These are phyloP conservation scores for Puccinia novopanici DNA, from an alignment of 1,284 basidiomycete species.

Conservation along the genomic window DNA sequence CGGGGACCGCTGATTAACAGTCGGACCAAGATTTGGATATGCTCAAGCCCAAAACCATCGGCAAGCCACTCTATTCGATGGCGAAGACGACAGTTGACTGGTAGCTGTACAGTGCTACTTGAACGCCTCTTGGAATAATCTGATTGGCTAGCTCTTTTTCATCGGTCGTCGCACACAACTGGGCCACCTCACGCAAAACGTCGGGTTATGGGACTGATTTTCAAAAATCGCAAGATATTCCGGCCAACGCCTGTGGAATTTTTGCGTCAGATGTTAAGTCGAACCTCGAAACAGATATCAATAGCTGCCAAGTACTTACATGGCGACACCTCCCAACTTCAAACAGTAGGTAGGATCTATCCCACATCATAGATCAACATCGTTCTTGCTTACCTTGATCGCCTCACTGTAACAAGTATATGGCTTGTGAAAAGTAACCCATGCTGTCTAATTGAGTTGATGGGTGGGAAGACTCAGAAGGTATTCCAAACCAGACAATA, in stretches of 20 bases:
- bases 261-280: background rate
- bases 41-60: conserved; percentile 42
- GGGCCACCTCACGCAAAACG: conserved; percentile 76
- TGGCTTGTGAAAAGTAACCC: conserved; percentile 78
- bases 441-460: conserved; percentile 63
- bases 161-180: conserved; percentile 72
- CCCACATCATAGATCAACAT: conserved; percentile 86
- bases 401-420: conserved; percentile 90
- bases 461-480: background rate
- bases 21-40: conserved; percentile 25
- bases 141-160: conserved; percentile 69
- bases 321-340: conserved; percentile 72
- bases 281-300: background rate
- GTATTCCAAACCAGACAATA: background rate
- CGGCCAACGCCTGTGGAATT: conserved; percentile 21
- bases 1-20: conserved; percentile 29
- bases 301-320: conserved; percentile 60
- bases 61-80: conserved; percentile 26
- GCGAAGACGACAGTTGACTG: conserved; percentile 34
- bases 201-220: conserved; percentile 66
- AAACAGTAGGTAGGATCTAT: conserved; percentile 78
- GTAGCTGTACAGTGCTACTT: too few relatives aligned
- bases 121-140: conserved; percentile 69
- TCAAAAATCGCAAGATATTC: conserved; percentile 41
- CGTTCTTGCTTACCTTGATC: conserved; percentile 74